Evolutionary conservation across 208 protist genomes (phyloP).

Genomic region (Leishmania braziliensis): DNA sequence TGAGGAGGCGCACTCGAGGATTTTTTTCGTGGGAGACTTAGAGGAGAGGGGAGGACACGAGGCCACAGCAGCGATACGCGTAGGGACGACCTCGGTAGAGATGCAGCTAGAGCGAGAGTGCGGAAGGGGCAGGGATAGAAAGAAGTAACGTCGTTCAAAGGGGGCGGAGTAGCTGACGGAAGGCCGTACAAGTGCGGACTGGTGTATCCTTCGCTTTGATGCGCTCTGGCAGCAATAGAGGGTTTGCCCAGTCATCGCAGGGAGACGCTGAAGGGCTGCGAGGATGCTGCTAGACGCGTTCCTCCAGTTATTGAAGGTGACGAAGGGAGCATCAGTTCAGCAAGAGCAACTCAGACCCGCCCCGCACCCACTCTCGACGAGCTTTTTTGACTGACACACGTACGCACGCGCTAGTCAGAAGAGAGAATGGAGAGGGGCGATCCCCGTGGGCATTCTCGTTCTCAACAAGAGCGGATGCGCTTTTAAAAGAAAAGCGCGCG

Average conservation of each 20-base stretch:
- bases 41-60: not conserved
- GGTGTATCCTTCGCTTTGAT: no score
- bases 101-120: not conserved
- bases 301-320: not conserved
- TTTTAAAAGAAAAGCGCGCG: not conserved
- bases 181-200: not conserved
- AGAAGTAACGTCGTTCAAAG: not conserved
- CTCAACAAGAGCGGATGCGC: not conserved
- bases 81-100: no score
- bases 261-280: not conserved
- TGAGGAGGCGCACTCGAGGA: constrained; percentile 24
- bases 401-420: not conserved
- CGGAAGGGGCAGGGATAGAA: not conserved
- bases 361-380: not conserved
- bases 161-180: not conserved
- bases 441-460: not conserved
- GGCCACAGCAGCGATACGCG: not conserved
- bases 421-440: not conserved
- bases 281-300: not conserved
- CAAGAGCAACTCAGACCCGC: not conserved
- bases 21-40: constrained; percentile 9
- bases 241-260: not conserved
- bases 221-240: not conserved
- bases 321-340: not conserved
- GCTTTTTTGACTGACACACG: not conserved